A percentile compares a stretch with the other conserved stretches of the same genome.
Conservation (phyloP, 2,329 filamentous ascomycete genomes). For the Penicillium sclerotigenum region DNA sequence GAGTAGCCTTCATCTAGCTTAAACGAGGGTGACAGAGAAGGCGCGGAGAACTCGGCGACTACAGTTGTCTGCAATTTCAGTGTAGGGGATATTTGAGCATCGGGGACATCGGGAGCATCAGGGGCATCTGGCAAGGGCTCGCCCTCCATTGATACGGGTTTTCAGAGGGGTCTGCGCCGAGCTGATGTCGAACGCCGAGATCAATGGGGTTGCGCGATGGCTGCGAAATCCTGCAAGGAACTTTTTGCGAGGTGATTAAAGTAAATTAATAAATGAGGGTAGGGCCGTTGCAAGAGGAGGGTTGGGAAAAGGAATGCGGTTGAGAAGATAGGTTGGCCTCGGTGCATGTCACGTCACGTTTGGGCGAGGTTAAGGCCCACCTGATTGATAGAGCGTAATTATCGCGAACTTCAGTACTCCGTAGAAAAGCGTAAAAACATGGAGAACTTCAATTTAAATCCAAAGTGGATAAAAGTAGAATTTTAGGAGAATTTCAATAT, state of each 20-base stretch:
- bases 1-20: slow-evolving; percentile 84
- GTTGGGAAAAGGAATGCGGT: slow-evolving; percentile 1
- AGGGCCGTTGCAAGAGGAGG: background rate
- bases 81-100: slow-evolving; percentile 23
- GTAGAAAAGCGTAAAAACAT: no score
- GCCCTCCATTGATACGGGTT: slow-evolving; percentile 30
- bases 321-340: slow-evolving; percentile 6
- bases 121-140: slow-evolving; percentile 22
- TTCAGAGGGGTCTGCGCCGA: slow-evolving; percentile 2
- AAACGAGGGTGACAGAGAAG: slow-evolving; percentile 43
- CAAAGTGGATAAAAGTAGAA: background rate
- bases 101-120: slow-evolving; percentile 14
- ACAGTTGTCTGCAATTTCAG: slow-evolving; percentile 25
- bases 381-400: slow-evolving; percentile 14
- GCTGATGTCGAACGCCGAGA: slow-evolving; percentile 1
- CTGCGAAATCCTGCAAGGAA: background rate
- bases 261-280: background rate
- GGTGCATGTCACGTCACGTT: slow-evolving; percentile 24
- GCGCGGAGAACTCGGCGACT: slow-evolving; percentile 29
- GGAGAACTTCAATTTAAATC: background rate
- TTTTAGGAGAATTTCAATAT: background rate
- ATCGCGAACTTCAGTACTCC: background rate
- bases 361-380: slow-evolving; percentile 16
- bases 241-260: background rate
- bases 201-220: slow-evolving; percentile 1